Base-by-base conservation (phyloP, 805 yeast genomes). In the Metschnikowia bowlesiae region DNA sequence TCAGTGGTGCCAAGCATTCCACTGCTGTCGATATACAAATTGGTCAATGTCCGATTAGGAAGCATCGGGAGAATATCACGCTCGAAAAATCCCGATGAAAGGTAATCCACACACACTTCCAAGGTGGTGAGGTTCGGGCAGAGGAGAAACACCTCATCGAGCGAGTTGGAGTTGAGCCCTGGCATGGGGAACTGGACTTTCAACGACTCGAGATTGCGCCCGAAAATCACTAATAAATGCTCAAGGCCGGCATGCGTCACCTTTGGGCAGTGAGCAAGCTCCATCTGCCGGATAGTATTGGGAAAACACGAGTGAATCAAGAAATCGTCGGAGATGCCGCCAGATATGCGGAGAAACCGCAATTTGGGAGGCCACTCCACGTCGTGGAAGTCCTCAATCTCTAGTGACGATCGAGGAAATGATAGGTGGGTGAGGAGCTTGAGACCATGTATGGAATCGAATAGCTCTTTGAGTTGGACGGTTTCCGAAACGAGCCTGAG, bases 111-210 rank as follows among this genome's bases (percentile, higher is more conserved):
- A 49, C 90, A 81, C 6, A 89, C 71, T 60, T 83, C 84, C 29
- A 90, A 68, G 11, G 79, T 74, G 7, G 65, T 57, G 48, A 94
- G 70, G 51, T 84, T 79, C 4, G 97, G 95, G 65, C 98, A 92
- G 61, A 82, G 82, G 13, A 77, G 67, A 58, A 92, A 84, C 1
- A 88, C 77, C 46, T 76, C 71, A 66, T 94, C 97, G 58, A 91
- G 70, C 0, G 96, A 83, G 53, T 81, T 79, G 8, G 79, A 82
- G 32, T 78, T 73, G 32, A 92, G 69, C 1, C 84, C 81, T 0
- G 96, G 97, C 91, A 92, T 82, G 2, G 99, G 99, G 61, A 88
- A 94, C 53, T 82, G 83, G 26, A 91, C 82, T 41, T 83, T 78
- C 26, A 92, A 70, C 28, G 80, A 75, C 34, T 73, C 79, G 47